Evolutionary conservation across 345 rosid species (phyloP).

Genomic region (Citrus sinensis): DNA sequence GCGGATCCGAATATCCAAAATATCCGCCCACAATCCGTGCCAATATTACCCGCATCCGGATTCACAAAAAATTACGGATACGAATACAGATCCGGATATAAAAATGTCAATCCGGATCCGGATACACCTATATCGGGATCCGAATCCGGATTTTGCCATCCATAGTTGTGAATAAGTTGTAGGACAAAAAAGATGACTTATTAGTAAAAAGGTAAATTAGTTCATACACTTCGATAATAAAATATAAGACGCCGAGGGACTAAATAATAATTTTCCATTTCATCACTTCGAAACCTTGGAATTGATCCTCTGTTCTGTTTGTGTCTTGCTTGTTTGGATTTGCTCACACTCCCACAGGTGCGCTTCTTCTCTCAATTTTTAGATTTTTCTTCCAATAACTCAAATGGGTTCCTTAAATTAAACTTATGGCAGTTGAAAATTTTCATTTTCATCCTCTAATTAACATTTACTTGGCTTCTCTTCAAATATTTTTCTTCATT

Average conservation of each 20-base stretch:
- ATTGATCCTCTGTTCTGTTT: not conserved
- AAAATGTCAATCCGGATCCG: rapidly evolving
- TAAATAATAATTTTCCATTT: not conserved
- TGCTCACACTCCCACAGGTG: not conserved
- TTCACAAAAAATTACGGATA: too few relatives aligned
- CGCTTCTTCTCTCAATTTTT: not conserved
- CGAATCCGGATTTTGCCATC: too few relatives aligned
- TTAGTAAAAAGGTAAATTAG: too few relatives aligned
- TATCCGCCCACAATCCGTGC: rapidly evolving
- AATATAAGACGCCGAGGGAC: not conserved
- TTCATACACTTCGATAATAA: not conserved
- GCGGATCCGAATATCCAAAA: rapidly evolving
- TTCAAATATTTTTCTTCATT: not conserved
- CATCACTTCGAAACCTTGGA: not conserved
- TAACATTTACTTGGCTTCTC: not conserved
- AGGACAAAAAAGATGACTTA: too few relatives aligned
- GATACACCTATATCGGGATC: too few relatives aligned
- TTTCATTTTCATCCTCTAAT: not conserved
- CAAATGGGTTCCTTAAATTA: not conserved
- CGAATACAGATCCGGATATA: too few relatives aligned
- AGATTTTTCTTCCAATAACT: not conserved
- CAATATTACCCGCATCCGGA: rapidly evolving
- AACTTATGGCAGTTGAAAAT: not conserved
- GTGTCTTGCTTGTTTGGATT: not conserved
- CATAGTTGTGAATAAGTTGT: not conserved